These are phyloP conservation scores for Neurospora tetrasperma DNA, from an alignment of 495 filamentous ascomycete species.

Conservation along the genomic window DNA sequence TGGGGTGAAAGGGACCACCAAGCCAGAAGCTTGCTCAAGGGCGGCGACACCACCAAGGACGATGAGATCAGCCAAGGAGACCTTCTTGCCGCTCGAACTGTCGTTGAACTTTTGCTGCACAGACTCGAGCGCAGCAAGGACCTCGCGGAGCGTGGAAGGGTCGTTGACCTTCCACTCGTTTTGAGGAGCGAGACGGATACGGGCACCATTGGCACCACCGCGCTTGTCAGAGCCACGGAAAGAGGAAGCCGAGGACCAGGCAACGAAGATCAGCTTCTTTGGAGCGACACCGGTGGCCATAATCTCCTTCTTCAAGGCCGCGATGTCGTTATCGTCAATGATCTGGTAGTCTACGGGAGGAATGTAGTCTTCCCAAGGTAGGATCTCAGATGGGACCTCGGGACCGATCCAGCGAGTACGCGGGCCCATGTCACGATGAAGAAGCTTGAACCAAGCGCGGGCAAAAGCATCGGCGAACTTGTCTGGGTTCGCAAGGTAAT, in stretches of 20 bases:
- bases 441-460: constrained; percentile 68
- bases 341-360: constrained; percentile 44
- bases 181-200: constrained; percentile 60
- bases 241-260: constrained; percentile 60
- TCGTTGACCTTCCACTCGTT: constrained; percentile 61
- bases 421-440: constrained; percentile 65
- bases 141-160: constrained; percentile 46
- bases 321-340: constrained; percentile 47
- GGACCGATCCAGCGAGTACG: constrained; percentile 57
- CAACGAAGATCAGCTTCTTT: constrained; percentile 45
- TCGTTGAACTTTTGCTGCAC: constrained; percentile 53
- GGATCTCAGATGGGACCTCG: constrained; percentile 52
- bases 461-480: constrained; percentile 55
- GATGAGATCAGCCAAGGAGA: constrained; percentile 63
- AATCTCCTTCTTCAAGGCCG: constrained; percentile 53
- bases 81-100: constrained; percentile 52
- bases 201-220: constrained; percentile 64
- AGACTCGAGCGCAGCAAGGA: constrained; percentile 46
- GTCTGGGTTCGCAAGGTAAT: constrained; percentile 53
- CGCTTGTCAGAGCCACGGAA: constrained; percentile 71
- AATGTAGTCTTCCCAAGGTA: constrained; percentile 58
- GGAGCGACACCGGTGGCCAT: constrained; percentile 45
- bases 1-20: constrained; percentile 35
- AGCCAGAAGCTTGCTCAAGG: constrained; percentile 55
- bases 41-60: constrained; percentile 58